Evolutionary conservation across 192 early-diverging fungal genomes (phyloP).

Genomic region (Lunasporangiospora selenospora): DNA sequence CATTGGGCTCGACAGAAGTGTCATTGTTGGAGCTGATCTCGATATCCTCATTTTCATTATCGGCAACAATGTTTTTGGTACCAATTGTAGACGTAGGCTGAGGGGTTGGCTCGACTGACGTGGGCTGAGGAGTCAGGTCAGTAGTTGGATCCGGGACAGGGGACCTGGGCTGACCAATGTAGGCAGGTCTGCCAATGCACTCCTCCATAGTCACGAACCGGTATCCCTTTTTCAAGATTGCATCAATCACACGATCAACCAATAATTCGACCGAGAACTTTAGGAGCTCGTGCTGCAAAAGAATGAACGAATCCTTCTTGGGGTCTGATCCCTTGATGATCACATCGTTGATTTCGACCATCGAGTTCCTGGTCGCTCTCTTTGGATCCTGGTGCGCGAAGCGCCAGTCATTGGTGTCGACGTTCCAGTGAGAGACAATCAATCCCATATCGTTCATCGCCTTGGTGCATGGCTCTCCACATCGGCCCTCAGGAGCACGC

Average conservation of each 20-base stretch:
- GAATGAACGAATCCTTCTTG: constrained; percentile 28
- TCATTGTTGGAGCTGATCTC: too few species aligned
- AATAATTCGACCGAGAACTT: constrained; percentile 23
- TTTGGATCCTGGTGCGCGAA: neutral
- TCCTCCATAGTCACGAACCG: constrained; percentile 33
- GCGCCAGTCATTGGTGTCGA: constrained; percentile 41
- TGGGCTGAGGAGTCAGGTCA: too few species aligned
- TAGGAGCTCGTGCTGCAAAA: constrained; percentile 45
- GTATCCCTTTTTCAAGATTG: constrained; percentile 35
- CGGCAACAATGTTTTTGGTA: too few species aligned
- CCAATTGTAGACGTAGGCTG: too few species aligned
- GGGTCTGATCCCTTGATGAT: constrained; percentile 12
- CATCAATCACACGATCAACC: constrained; percentile 27
- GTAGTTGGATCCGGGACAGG: too few species aligned
- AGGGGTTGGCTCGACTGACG: too few species aligned
- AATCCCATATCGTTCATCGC: constrained; percentile 19
- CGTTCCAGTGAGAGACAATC: constrained; percentile 24
- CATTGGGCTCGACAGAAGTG: neutral
- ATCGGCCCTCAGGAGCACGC: constrained; percentile 60
- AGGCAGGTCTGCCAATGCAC: constrained; percentile 21
- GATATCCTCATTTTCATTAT: too few species aligned
- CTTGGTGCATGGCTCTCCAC: constrained; percentile 13
- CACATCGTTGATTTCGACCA: constrained; percentile 6
- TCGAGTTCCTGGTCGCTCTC: neutral
- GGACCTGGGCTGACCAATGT: too few species aligned